phyloP scores from a whole-genome alignment of 345 rosid species.

The Orychophragmus violaceus region DNA sequence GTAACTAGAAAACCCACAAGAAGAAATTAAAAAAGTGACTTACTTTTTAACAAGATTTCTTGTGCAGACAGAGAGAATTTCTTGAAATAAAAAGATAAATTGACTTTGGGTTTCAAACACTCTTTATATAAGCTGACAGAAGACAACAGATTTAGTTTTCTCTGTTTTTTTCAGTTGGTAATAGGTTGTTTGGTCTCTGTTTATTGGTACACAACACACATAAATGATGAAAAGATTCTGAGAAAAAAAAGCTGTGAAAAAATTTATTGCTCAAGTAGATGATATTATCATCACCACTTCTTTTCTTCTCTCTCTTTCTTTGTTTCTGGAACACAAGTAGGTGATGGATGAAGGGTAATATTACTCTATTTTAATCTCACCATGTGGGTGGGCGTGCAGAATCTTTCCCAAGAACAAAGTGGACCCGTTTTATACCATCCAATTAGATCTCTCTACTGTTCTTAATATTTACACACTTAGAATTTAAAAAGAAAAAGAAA shows the following conservation, averaged over 20 bases:
- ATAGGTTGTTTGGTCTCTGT: slow-evolving; percentile 26
- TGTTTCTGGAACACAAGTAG: slow-evolving; percentile 31
- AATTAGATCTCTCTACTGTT: slow-evolving; percentile 30
- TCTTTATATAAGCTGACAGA: slow-evolving; percentile 16
- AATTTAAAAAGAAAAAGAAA: neutral
- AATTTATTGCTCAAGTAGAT: neutral
- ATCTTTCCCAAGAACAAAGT: slow-evolving; percentile 39
- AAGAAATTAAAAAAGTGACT: slow-evolving; percentile 19
- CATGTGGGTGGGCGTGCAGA: slow-evolving; percentile 40
- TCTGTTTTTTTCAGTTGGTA: slow-evolving; percentile 16
- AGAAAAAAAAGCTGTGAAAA: slow-evolving; percentile 18
- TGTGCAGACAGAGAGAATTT: slow-evolving; percentile 19
- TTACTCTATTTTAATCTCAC: slow-evolving; percentile 27
- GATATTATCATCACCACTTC: slow-evolving; percentile 24
- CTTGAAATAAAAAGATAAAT: neutral
- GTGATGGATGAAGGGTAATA: slow-evolving; percentile 26
- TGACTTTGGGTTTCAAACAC: slow-evolving; percentile 27
- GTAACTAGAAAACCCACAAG: slow-evolving; percentile 16
- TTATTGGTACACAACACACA: slow-evolving; percentile 14
- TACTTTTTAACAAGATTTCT: slow-evolving; percentile 36
- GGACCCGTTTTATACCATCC: slow-evolving; percentile 29
- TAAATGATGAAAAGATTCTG: slow-evolving; percentile 14
- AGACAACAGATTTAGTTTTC: slow-evolving; percentile 5
- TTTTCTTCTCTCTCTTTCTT: slow-evolving; percentile 4
- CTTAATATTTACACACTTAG: neutral